Percentiles rank a stretch among this genome's conserved stretches.
phyloP scores from a whole-genome alignment of 495 filamentous ascomycete genomes.

The Penicillium antarcticum region DNA sequence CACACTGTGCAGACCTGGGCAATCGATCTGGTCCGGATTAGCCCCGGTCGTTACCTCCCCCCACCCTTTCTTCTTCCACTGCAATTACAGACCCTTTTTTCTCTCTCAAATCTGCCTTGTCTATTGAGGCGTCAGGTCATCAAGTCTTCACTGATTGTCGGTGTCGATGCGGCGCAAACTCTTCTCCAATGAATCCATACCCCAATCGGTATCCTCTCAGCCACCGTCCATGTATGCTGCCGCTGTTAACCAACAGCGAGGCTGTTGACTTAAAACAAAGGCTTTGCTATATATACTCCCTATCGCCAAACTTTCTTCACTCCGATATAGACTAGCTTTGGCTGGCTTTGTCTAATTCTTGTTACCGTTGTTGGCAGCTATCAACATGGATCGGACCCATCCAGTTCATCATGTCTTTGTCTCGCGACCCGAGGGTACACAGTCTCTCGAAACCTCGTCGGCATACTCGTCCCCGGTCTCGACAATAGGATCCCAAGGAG shows the following conservation, averaged over 20 bases:
- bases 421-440: constrained; percentile 14
- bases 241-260: constrained; percentile 18
- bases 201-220: constrained; percentile 24
- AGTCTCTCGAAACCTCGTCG: constrained; percentile 12
- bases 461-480: constrained; percentile 21
- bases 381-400: constrained; percentile 14
- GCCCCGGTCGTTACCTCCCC: constrained; percentile 21
- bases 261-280: constrained; percentile 20
- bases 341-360: constrained; percentile 9
- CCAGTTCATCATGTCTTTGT: constrained; percentile 3
- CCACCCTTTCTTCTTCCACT: constrained; percentile 23
- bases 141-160: constrained; percentile 20
- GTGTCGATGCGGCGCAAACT: constrained; percentile 23
- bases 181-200: constrained; percentile 30
- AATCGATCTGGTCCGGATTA: constrained; percentile 29
- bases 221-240: constrained; percentile 30
- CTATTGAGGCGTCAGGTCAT: constrained; percentile 27
- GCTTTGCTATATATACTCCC: constrained; percentile 24
- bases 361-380: neutral
- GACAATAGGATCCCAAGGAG: constrained; percentile 9
- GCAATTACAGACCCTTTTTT: constrained; percentile 23
- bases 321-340: constrained; percentile 10
- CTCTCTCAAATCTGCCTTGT: constrained; percentile 40
- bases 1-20: constrained; percentile 28
- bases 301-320: constrained; percentile 3